Percentiles rank a stretch among this genome's conserved stretches.
Evolutionary conservation across 108 stramenopile species (phyloP).

Genomic region (Asterionellopsis glacialis): DNA sequence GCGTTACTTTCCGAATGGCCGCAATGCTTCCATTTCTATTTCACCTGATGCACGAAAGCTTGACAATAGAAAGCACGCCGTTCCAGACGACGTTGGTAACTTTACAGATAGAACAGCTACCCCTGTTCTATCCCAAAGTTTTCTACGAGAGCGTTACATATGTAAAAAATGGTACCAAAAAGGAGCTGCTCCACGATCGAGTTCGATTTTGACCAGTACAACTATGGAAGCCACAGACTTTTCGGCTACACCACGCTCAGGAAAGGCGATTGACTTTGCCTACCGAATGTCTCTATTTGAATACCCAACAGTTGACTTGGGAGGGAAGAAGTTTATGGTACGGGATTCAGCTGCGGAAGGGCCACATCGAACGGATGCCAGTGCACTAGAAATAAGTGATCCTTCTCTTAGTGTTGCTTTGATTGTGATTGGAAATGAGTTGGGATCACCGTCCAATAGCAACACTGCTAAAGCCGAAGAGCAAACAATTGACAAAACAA

Average conservation of each 20-base stretch:
- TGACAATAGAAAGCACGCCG: slow-evolving; percentile 37
- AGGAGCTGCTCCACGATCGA: slow-evolving; percentile 21
- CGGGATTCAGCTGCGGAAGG: slow-evolving; percentile 53
- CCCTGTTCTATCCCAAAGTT: slow-evolving; percentile 31
- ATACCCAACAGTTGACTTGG: slow-evolving; percentile 61
- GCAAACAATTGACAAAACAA: not conserved
- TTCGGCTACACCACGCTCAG: slow-evolving; percentile 58
- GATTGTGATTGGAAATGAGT: slow-evolving; percentile 38
- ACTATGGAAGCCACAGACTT: slow-evolving; percentile 78
- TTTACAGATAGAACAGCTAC: slow-evolving; percentile 7
- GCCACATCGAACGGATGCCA: slow-evolving; percentile 73
- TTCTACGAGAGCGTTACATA: slow-evolving; percentile 43
- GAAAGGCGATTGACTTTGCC: slow-evolving; percentile 76
- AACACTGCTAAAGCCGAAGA: not conserved
- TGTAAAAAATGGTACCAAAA: slow-evolving; percentile 43
- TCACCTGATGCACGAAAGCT: slow-evolving; percentile 42
- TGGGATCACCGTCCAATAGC: not conserved
- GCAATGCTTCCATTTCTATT: slow-evolving; percentile 60
- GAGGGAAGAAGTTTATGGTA: slow-evolving; percentile 63
- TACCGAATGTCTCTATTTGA: slow-evolving; percentile 75
- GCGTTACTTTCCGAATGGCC: slow-evolving; percentile 74
- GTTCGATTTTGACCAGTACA: slow-evolving; percentile 38
- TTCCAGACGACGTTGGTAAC: slow-evolving; percentile 3
- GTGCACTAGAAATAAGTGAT: slow-evolving; percentile 74
- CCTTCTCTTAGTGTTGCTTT: slow-evolving; percentile 62